Evolutionary conservation across 768 basidiomycete species (phyloP), one percentile per base, ranked within the genome.

Genomic region (Tephrocybe rancida): DNA sequence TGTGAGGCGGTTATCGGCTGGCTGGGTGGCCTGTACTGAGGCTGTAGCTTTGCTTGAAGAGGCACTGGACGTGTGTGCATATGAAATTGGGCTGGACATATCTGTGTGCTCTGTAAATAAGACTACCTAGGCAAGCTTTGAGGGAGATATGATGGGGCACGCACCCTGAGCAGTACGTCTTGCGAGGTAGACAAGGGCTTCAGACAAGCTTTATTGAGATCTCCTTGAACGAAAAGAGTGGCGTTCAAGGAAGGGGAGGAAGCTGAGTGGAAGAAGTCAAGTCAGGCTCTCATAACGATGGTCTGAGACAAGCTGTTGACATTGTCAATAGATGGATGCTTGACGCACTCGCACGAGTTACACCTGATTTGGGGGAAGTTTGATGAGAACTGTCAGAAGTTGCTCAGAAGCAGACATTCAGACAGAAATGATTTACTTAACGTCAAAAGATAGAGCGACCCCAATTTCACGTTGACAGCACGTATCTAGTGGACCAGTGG

Each of bases 201-300:
- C 30, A 2, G 16, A 27, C 18, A 9, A 16, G n/a, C 25, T n/a
- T 35, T 16, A 14, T 22, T 30, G 5, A 22, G 26, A 6, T 43
- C 43, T 38, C 18, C 60, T 61, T 59, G 62, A 65, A 67, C 64
- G 67, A 70, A 70, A 67, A 55, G 71, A 70, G 57, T 60, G 68
- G 64, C 67, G 64, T 66, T 55, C 67, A 65, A 65, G 56, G 24
- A 24, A 43, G 26, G 29, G 39, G 19, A 34, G 11, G 30, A 37
- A n/a, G n/a, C n/a, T n/a, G 14, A 32, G 30, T 13, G 30, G 11
- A 7, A 49, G 18, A 37, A 19, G 18, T 19, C 29, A 39, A 44
- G 14, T 19, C 29, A 39, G 44, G 14, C 21, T 7, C 24, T 18
- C 13, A 27, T 13, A 29, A 32, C 14, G 25, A 37, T 24, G 38